Base-by-base conservation (phyloP, 2,329 filamentous ascomycete genomes). In the Phaeosphaeria sp. region DNA sequence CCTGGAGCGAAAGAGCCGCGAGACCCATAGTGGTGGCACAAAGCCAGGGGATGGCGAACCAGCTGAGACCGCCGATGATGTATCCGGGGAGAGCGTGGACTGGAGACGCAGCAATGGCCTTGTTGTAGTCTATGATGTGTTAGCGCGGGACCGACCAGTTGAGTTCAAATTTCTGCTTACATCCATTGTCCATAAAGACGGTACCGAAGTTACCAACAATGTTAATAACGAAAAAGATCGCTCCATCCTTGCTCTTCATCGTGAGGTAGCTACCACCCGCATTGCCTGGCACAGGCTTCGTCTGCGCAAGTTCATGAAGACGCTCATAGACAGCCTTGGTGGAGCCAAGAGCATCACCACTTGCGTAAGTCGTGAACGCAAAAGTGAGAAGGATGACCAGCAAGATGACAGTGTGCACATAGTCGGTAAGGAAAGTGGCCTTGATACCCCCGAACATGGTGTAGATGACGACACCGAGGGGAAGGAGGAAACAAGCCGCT, bases 201-300 rank as follows among this genome's bases (percentile, higher is more conserved):
- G 91, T 93, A 2, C 82, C 89, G 55, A 93, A 95, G 77, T 93
- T 93, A 33, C 91, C 91, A 46, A 93, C 89, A 40, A 91, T 89
- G 77, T 96, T 96, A 78, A 96, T 96, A 24, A 96, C 88, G 75
- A 96, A 96, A 81, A 96, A 96, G 51, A 95, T 91, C 36, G 86
- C 91, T 2, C 93, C 93, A 65, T 94, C 89, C 55, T 85, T 86
- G 3, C 89, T 92, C 56, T 85, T 82, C 91, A 97, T 95, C 0
- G 93, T 96, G n/a, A 97, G 80, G 66, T 96, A 97, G 72, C 89
- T 92, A 24, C 93, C 93, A 5, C 70, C 74, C 0, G 88, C 84
- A 73, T 96, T 96, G 3, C 93, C 92, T 0, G 85, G 84, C 1
- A 96, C 90, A 0, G 93, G 93, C 62, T 93, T 89, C 6, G 2